Evolutionary conservation across 2,329 filamentous ascomycete genomes (phyloP).

Genomic region (Sphaerulina musiva): DNA sequence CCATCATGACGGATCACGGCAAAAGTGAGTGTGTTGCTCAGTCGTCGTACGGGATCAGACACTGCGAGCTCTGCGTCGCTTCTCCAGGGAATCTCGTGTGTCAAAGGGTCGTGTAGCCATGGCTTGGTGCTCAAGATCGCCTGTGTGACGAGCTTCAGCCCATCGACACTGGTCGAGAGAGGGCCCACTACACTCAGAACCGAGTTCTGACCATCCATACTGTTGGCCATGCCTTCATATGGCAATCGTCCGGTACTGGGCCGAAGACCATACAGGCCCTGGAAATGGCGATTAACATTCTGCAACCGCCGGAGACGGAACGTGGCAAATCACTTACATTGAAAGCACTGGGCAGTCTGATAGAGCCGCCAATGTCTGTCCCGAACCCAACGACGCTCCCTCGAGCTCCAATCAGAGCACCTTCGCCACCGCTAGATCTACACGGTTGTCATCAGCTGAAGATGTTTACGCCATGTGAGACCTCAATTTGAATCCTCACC

Average conservation of each 20-base stretch:
- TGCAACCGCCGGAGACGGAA: too few species aligned
- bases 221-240: slow-evolving; percentile 53
- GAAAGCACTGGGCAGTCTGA: slow-evolving; percentile 55
- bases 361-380: slow-evolving; percentile 50
- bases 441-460: not conserved
- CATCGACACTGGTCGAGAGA: slow-evolving; percentile 51
- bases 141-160: slow-evolving; percentile 51
- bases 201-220: slow-evolving; percentile 58
- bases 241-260: slow-evolving; percentile 48
- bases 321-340: slow-evolving; percentile 36
- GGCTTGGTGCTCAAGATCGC: slow-evolving; percentile 53
- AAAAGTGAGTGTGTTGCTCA: slow-evolving; percentile 43
- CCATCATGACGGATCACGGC: slow-evolving; percentile 51
- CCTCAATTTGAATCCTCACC: slow-evolving; percentile 24
- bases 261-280: slow-evolving; percentile 51
- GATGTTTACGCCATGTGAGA: not conserved
- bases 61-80: slow-evolving; percentile 41
- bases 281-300: slow-evolving; percentile 36
- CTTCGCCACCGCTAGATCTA: slow-evolving; percentile 53
- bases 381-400: slow-evolving; percentile 53
- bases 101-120: slow-evolving; percentile 61
- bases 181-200: slow-evolving; percentile 59
- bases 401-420: slow-evolving; percentile 48
- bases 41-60: slow-evolving; percentile 23
- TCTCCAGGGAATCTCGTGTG: slow-evolving; percentile 61